Base-by-base conservation (phyloP, 1,284 basidiomycete species). In the Lentinus polychrous region DNA sequence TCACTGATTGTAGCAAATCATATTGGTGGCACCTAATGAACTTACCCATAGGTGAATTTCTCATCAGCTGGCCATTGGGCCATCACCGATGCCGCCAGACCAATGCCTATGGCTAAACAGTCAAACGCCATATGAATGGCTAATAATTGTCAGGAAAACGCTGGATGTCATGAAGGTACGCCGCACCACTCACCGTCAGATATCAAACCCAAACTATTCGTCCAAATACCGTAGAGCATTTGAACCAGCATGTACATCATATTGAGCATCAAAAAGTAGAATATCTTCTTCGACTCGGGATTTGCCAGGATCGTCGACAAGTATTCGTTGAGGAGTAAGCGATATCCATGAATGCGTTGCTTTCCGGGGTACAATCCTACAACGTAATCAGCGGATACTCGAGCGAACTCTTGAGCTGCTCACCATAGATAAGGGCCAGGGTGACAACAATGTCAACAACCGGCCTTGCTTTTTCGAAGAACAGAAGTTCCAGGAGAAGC, bases 51-150 rank as follows among this genome's bases (percentile, higher is more conserved):
- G 8, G 96, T 98, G 67, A 95, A 99, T 18, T 82, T 76, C 55
- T 89, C 85, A 67, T 99, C 94, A 1, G 92, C 91, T 39, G 91
- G 85, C 96, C 96, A 99, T 3, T 89, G 94, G 1, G 94, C 92
- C 86, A 98, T 98, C 10, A 99, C 91, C 22, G 91, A 94, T 2
- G 96, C 96, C 53, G 97, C 86, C 1, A 99, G 74, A 1, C 96
- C 96, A 56, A 99, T 92, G 0, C 83, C 95, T 49, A 99, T 93
- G 1, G 95, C 95, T 72, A 97, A 86, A 62, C 96, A 99, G 69
- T 99, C 96, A 60, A 99, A 99, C 20, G 94, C 91, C 96, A 99
- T 99, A 64, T 99, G 96, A 45, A 99, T 99, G 11, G 96, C 95
- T 96, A 55, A 4, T 40, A 48, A 40, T 24, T 27, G 22, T 35